phyloP scores from a whole-genome alignment of 192 early-diverging fungal species.

The Coemansia sp. region DNA sequence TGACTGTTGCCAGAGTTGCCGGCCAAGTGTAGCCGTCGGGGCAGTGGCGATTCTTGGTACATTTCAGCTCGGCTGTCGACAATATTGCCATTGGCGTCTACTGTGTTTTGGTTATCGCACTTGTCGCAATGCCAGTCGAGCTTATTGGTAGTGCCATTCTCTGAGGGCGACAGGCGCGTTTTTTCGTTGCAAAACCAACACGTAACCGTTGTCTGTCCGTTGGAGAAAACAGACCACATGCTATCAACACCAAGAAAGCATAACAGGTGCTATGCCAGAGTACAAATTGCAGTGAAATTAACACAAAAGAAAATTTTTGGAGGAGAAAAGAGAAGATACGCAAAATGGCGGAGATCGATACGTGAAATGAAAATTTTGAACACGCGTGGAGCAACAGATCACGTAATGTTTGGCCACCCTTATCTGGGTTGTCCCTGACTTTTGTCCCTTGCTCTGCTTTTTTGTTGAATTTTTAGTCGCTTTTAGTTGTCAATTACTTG shows the following conservation, averaged over 20 bases:
- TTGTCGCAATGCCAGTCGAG: conserved; percentile 43
- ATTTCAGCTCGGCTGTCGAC: conserved; percentile 39
- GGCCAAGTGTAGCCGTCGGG: not conserved
- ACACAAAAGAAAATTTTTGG: conserved; percentile 1
- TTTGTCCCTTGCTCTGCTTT: no score
- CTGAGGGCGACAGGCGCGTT: conserved; percentile 19
- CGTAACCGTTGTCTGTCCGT: conserved; percentile 27
- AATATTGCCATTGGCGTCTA: conserved; percentile 35
- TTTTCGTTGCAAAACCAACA: conserved; percentile 52
- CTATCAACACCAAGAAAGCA: conserved; percentile 12
- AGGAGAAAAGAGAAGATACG: not conserved
- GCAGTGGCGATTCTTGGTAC: conserved; percentile 32
- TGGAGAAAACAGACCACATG: conserved; percentile 41
- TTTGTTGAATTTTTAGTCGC: no score
- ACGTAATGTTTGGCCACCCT: no score
- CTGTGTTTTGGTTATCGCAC: conserved; percentile 47
- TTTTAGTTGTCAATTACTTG: not conserved
- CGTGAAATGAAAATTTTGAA: not conserved
- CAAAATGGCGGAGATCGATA: conserved; percentile 2
- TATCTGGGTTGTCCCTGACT: no score
- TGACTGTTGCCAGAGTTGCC: not conserved
- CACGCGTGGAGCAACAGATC: no score
- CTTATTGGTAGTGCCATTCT: conserved; percentile 2
- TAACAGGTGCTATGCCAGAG: not conserved
- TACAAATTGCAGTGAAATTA: conserved; percentile 4